A percentile compares a stretch with the other conserved stretches of the same genome.
phyloP scores from a whole-genome alignment of 2,329 filamentous ascomycete species.

The Hypoxylon sp. region DNA sequence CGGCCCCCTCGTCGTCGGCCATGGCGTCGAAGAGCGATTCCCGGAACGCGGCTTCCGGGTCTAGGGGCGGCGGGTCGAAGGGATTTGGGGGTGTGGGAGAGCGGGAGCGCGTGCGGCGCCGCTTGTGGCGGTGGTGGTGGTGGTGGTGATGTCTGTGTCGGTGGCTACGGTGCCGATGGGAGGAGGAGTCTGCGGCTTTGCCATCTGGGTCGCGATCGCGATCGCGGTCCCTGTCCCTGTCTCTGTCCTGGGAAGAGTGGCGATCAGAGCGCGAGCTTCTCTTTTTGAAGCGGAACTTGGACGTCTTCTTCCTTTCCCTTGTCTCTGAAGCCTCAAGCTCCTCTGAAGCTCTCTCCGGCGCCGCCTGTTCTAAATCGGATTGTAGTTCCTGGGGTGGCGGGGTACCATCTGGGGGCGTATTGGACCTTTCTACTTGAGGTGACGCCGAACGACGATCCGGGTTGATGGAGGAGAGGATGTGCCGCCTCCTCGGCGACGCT shows the following conservation, averaged over 20 bases:
- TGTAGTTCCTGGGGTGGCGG: conserved; percentile 35
- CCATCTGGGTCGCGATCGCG: conserved; percentile 31
- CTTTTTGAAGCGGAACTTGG: conserved; percentile 62
- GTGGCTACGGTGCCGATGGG: conserved; percentile 44
- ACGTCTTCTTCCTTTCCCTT: conserved; percentile 47
- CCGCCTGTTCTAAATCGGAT: conserved; percentile 36
- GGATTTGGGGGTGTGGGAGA: conserved; percentile 65
- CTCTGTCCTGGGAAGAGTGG: conserved; percentile 47
- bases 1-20: conserved; percentile 94
- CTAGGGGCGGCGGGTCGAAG: conserved; percentile 64
- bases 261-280: conserved; percentile 50
- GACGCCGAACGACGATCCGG: conserved; percentile 46
- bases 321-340: conserved; percentile 31
- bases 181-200: conserved; percentile 32
- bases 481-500: conserved; percentile 54
- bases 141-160: conserved; percentile 51
- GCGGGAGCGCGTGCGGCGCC: conserved; percentile 55
- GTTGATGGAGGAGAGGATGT: conserved; percentile 55
- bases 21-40: conserved; percentile 97
- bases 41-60: conserved; percentile 84
- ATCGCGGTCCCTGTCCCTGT: conserved; percentile 40
- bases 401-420: conserved; percentile 24
- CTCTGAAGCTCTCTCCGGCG: background rate
- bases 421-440: conserved; percentile 28
- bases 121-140: conserved; percentile 52